Conservation (phyloP, 768 basidiomycete species). For the Suillus plorans region DNA sequence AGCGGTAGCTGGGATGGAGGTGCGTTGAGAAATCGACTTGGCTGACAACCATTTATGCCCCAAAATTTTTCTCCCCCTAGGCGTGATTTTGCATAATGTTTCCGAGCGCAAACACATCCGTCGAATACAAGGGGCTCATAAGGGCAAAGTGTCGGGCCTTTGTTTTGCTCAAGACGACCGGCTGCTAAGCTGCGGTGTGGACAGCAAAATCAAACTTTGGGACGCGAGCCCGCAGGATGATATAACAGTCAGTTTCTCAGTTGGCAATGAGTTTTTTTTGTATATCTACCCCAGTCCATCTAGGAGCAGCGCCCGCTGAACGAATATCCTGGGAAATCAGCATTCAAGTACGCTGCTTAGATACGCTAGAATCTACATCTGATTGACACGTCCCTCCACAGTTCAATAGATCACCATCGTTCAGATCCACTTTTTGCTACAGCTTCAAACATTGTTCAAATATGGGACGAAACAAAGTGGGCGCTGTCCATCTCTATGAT, state of each 20-base stretch:
- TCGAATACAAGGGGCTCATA: conserved; percentile 70
- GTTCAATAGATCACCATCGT: conserved; percentile 93
- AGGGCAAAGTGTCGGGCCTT: conserved; percentile 82
- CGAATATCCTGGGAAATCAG: conserved; percentile 81
- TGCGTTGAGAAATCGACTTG: conserved; percentile 38
- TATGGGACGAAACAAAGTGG: conserved; percentile 98
- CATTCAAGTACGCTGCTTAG: conserved; percentile 70
- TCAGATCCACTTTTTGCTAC: conserved; percentile 90
- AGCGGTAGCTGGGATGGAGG: conserved; percentile 97
- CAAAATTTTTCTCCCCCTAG: conserved; percentile 36
- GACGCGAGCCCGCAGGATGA: conserved; percentile 41
- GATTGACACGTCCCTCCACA: conserved; percentile 27
- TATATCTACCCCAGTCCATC: conserved; percentile 13
- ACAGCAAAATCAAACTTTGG: conserved; percentile 85
- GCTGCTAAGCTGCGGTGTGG: conserved; percentile 79
- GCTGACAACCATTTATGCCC: not conserved
- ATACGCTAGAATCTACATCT: not conserved
- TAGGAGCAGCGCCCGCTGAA: conserved; percentile 59
- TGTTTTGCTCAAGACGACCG: conserved; percentile 66
- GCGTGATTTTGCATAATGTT: conserved; percentile 84
- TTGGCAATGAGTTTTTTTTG: not conserved
- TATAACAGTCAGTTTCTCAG: conserved; percentile 34
- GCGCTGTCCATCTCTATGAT: conserved; percentile 18
- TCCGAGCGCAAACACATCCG: conserved; percentile 52
- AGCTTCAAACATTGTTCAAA: conserved; percentile 88